Conservation (phyloP, 345 rosid genomes). For the Bruguiera sexangula region DNA sequence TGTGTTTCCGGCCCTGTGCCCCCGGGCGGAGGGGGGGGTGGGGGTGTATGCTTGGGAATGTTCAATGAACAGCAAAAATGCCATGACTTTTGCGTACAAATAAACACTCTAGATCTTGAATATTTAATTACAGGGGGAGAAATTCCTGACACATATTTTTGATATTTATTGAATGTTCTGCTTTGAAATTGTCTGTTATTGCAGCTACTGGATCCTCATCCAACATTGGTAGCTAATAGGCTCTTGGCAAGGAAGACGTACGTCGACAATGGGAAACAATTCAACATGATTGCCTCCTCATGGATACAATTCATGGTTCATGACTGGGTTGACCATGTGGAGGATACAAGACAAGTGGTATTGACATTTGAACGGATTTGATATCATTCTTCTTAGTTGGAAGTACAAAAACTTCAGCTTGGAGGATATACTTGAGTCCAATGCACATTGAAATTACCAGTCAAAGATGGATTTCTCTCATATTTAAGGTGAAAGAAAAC, state of each 20-base stretch:
- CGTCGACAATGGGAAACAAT: slow-evolving; percentile 53
- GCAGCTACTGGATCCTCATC: slow-evolving; percentile 72
- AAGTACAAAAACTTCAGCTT: not conserved
- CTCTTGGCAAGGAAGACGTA: slow-evolving; percentile 39
- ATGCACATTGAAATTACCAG: not conserved
- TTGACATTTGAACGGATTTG: not conserved
- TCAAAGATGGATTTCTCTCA: not conserved
- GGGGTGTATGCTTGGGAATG: too few relatives aligned
- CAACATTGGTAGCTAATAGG: slow-evolving; percentile 54
- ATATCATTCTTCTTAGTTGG: not conserved
- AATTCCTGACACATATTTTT: too few relatives aligned
- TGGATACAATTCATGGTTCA: slow-evolving; percentile 75
- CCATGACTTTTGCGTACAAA: not conserved
- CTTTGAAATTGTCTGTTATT: not conserved
- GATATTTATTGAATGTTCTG: not conserved
- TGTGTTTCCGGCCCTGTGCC: too few relatives aligned
- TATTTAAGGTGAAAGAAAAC: not conserved
- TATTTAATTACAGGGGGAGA: not conserved
- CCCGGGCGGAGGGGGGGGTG: too few relatives aligned
- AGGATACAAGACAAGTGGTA: slow-evolving; percentile 52
- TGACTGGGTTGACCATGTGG: slow-evolving; percentile 67
- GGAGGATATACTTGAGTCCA: not conserved
- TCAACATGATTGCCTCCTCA: slow-evolving; percentile 59
- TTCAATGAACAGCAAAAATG: too few relatives aligned
- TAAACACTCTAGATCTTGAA: too few relatives aligned